These are phyloP conservation scores for Circinella minor DNA, from an alignment of 371 early-diverging fungal genomes.

Conservation along the genomic window DNA sequence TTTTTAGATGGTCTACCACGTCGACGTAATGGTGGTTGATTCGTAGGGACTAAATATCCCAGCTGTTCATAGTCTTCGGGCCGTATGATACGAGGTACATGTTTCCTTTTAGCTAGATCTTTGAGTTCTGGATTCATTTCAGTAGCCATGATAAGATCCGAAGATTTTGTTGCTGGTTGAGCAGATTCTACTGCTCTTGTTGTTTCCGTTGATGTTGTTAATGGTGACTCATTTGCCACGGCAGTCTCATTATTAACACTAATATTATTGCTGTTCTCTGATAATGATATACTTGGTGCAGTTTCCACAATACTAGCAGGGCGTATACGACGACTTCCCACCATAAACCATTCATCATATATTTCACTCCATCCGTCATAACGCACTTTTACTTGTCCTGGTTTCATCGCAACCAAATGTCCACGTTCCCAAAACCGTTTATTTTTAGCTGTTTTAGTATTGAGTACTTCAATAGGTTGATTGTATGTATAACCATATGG, in stretches of 20 bases:
- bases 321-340: constrained; percentile 60
- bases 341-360: constrained; percentile 69
- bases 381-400: constrained; percentile 54
- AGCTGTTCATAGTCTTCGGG: constrained; percentile 44
- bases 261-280: too few relatives aligned
- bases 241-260: too few relatives aligned
- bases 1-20: constrained; percentile 14
- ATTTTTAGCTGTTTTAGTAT: constrained; percentile 37
- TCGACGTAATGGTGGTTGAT: constrained; percentile 11
- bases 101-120: constrained; percentile 40
- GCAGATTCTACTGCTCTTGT: not conserved
- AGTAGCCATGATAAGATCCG: constrained; percentile 20
- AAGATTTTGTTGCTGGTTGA: not conserved
- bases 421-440: constrained; percentile 52
- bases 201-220: not conserved
- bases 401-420: constrained; percentile 47
- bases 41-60: constrained; percentile 31
- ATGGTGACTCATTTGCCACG: too few relatives aligned
- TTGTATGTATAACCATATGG: constrained; percentile 45
- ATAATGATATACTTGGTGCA: not conserved
- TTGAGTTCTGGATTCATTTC: constrained; percentile 45
- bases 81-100: constrained; percentile 33
- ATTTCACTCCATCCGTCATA: constrained; percentile 64
- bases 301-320: constrained; percentile 10
- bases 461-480: constrained; percentile 39